Base-by-base conservation (phyloP, 305 asterid genomes). In the Fraxinus velutina region DNA sequence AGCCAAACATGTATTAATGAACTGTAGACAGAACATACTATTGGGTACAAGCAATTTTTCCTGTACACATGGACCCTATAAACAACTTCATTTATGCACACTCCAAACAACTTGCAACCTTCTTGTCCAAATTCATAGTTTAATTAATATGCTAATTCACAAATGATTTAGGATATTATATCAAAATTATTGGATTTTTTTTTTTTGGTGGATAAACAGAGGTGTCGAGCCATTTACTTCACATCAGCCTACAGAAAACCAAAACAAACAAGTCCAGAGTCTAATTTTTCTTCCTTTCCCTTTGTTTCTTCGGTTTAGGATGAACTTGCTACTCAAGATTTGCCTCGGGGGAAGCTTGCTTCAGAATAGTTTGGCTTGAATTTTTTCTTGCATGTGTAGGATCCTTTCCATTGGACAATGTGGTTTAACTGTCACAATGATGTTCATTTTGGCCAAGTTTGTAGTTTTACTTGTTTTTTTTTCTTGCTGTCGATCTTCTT, bases 401-500 rank as follows among this genome's bases (percentile, higher is more conserved):
- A 32, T 21, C 78, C 79, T 88, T 87, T 4, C 85, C 89, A 75
- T 88, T 88, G 2, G 87, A 60, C 29, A 78, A 34, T 73, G 75
- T 17, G 89, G 86, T 84, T 87, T 90, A 44, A 75, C 74, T 12
- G 87, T 83, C 19, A 66, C 85, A 52, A 74, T 74, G 62, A 82
- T 80, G 83, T 86, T 91, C 77, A 74, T 70, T 77, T 81, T 34
- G 70, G 88, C 66, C 72, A 55, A 76, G 7, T 70, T 85, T 32
- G 88, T 76, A 60, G 77, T 52, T 78, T 85, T 85, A 27, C 75
- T 81, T 32, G 66, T 82, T 73, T 85, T 5, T 34, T 39, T 92
- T 32, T 83, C 60, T 82, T 85, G 64, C 83, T 15, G 68, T 87
- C 85, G 57, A 70, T 77, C 81, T 77, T 89, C 82, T 91, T 92